Evolutionary conservation across 2,329 filamentous ascomycete species (phyloP).

Genomic region (Beauveria sp.): DNA sequence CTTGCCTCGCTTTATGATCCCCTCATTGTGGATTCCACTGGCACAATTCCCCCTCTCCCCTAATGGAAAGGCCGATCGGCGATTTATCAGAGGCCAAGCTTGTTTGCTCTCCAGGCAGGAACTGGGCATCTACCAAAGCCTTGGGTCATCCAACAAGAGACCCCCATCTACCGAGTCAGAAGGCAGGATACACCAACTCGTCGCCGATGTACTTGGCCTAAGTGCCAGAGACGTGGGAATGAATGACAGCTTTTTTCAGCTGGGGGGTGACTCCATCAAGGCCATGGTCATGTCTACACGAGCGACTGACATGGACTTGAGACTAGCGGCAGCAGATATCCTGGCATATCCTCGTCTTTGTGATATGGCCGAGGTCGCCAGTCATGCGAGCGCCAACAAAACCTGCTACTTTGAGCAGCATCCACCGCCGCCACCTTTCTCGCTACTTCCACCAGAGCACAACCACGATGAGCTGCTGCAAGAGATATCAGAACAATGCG

Average conservation of each 20-base stretch:
- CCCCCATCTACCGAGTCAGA: not conserved
- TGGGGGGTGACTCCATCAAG: constrained; percentile 37
- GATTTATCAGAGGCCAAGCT: not conserved
- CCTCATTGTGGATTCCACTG: not conserved
- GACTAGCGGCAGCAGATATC: constrained; percentile 30
- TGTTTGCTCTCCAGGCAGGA: not conserved
- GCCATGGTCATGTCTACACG: constrained; percentile 25
- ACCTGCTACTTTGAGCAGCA: too few relatives aligned
- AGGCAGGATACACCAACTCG: not conserved
- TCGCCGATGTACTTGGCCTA: not conserved
- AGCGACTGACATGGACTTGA: not conserved
- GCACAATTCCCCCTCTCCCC: not conserved
- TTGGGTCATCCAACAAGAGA: not conserved
- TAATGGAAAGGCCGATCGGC: not conserved
- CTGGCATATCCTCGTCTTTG: constrained; percentile 20
- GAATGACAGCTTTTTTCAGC: constrained; percentile 37
- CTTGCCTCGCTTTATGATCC: constrained; percentile 3
- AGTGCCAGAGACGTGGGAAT: constrained; percentile 20
- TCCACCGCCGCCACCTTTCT: not conserved
- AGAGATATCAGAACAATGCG: constrained; percentile 17
- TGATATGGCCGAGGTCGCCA: not conserved
- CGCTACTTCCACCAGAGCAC: not conserved
- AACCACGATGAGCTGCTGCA: constrained; percentile 13
- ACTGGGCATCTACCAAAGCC: not conserved
- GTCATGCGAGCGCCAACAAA: not conserved